These are phyloP conservation scores for Aspergillus clavatus DNA, from an alignment of 2,329 filamentous ascomycete genomes.

Conservation along the genomic window DNA sequence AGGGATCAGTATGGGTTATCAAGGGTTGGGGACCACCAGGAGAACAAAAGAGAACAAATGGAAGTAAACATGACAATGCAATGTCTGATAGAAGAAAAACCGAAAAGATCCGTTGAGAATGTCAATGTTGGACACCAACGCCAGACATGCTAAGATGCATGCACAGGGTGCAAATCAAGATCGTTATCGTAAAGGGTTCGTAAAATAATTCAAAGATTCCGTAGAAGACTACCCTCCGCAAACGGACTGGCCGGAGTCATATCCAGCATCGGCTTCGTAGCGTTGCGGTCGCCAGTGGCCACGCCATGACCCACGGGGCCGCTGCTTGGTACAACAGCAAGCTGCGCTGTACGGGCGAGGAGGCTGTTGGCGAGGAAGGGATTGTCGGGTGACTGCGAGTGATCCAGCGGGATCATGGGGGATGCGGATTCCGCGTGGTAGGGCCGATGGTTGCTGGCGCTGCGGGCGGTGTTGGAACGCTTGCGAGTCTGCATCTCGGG, in stretches of 20 bases:
- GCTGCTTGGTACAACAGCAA: constrained; percentile 15
- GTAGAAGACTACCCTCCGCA: constrained; percentile 42
- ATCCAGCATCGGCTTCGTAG: constrained; percentile 41
- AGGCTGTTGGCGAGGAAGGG: constrained; percentile 37
- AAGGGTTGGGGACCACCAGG: too few relatives aligned
- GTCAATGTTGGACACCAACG: not conserved
- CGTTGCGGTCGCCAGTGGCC: constrained; percentile 37
- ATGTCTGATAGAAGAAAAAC: not conserved
- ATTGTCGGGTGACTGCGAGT: constrained; percentile 10
- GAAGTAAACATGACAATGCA: not conserved
- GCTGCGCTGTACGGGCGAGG: constrained; percentile 25
- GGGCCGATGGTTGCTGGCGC: constrained; percentile 16
- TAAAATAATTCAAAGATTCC: constrained; percentile 19
- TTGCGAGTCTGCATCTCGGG: constrained; percentile 17
- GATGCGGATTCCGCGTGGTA: constrained; percentile 9
- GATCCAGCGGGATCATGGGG: constrained; percentile 9
- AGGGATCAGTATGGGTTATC: not conserved
- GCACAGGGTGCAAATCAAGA: not conserved
- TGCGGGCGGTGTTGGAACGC: constrained; percentile 35
- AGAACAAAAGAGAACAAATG: not conserved
- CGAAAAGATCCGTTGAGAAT: not conserved
- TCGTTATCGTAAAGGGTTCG: not conserved
- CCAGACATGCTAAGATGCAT: not conserved
- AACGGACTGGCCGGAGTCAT: constrained; percentile 40
- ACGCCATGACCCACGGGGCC: constrained; percentile 33